These are phyloP conservation scores for Cordyceps militaris DNA, from an alignment of 2,329 filamentous ascomycete genomes.

Conservation along the genomic window DNA sequence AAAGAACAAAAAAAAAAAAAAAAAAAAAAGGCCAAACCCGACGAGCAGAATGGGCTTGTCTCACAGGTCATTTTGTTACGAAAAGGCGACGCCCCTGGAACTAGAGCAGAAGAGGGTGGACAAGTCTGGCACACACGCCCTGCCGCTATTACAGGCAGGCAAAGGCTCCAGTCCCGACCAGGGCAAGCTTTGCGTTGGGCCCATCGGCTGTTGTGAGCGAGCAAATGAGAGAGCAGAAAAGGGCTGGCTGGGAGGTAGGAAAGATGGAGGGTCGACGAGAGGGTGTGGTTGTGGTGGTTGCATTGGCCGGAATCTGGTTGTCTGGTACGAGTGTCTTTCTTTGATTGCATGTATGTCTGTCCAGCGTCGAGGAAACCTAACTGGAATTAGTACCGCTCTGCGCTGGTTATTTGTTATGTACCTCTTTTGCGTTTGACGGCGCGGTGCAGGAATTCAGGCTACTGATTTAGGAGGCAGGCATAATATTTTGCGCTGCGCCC, in stretches of 20 bases:
- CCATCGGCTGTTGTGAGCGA: background rate
- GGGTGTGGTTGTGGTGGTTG: background rate
- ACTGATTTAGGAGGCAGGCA: background rate
- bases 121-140: background rate
- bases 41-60: background rate
- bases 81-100: conserved; percentile 7
- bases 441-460: too few species aligned
- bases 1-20: background rate
- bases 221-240: background rate
- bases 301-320: conserved; percentile 5
- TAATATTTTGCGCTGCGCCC: background rate
- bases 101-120: background rate
- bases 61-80: background rate
- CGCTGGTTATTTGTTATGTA: too few species aligned
- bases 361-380: too few species aligned
- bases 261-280: background rate
- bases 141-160: background rate
- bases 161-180: background rate
- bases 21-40: background rate
- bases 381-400: too few species aligned
- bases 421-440: too few species aligned
- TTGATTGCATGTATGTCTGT: too few species aligned
- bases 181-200: background rate
- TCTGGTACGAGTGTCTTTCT: too few species aligned
- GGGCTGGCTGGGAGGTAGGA: background rate